phyloP scores from a whole-genome alignment of 768 basidiomycete genomes.

The Pulveroboletus sp. region DNA sequence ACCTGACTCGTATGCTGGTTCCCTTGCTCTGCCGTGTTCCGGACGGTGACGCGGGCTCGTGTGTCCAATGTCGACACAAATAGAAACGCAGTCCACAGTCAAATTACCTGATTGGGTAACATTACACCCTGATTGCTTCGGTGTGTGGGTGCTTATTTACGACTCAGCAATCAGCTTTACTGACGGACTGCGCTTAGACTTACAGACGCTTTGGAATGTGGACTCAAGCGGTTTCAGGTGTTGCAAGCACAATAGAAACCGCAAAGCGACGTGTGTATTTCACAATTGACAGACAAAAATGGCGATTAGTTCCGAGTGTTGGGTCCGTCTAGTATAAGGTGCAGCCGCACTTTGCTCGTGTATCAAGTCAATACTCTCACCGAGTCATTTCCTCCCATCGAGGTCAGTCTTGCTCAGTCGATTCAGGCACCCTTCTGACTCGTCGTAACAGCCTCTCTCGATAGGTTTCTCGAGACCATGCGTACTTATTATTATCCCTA shows the following conservation, averaged over 20 bases:
- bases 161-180: neutral
- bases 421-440: neutral
- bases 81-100: neutral
- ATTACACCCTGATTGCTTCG: constrained; percentile 1
- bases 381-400: neutral
- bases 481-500: constrained; percentile 16
- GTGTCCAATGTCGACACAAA: no score
- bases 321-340: constrained; percentile 18
- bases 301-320: constrained; percentile 8
- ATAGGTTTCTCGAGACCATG: constrained; percentile 13
- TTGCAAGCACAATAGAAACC: constrained; percentile 16
- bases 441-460: neutral
- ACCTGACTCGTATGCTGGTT: constrained; percentile 19
- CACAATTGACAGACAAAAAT: constrained; percentile 7
- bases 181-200: neutral
- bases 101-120: neutral
- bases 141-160: constrained; percentile 8
- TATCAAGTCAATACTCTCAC: neutral
- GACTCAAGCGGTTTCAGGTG: constrained; percentile 2
- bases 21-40: constrained; percentile 6
- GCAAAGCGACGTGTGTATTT: neutral
- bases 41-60: neutral
- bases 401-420: neutral
- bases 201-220: neutral
- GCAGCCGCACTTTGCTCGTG: neutral